phyloP scores from a whole-genome alignment of 2,329 filamentous ascomycete genomes.

The Stromatinia cepivora region DNA sequence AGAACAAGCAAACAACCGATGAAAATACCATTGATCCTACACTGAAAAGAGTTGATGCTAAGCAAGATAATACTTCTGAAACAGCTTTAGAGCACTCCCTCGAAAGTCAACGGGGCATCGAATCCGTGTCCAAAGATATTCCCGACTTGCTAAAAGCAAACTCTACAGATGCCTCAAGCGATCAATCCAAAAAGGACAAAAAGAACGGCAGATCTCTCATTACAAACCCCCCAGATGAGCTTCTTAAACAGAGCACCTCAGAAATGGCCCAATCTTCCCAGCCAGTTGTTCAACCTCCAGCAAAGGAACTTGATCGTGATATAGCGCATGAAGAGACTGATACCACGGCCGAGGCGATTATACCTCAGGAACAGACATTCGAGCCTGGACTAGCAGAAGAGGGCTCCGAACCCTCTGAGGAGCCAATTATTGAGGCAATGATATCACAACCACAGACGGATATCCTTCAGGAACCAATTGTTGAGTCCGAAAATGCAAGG shows the following conservation, averaged over 20 bases:
- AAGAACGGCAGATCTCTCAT: constrained; percentile 25
- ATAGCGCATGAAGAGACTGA: not conserved
- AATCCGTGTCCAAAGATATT: constrained; percentile 5
- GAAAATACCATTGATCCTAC: not conserved
- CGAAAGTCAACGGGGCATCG: not conserved
- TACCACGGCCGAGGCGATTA: not conserved
- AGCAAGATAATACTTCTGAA: not conserved
- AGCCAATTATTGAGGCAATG: not conserved
- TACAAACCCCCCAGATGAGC: constrained; percentile 20
- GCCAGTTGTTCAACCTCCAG: not conserved
- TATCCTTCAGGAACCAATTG: not conserved
- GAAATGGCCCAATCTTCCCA: constrained; percentile 2
- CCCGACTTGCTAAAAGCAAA: not conserved
- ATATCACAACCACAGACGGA: not conserved
- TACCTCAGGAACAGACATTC: not conserved
- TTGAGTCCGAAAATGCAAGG: not conserved
- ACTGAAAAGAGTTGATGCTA: not conserved
- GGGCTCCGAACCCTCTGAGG: not conserved
- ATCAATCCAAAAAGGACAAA: constrained; percentile 31
- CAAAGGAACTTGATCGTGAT: constrained; percentile 2
- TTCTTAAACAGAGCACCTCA: not conserved
- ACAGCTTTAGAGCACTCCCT: not conserved
- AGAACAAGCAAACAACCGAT: not conserved
- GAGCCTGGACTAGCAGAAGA: not conserved
- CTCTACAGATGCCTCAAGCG: not conserved